These are phyloP conservation scores for Lasiosphaeriaceae sp. DNA, from an alignment of 495 filamentous ascomycete species.

Conservation along the genomic window DNA sequence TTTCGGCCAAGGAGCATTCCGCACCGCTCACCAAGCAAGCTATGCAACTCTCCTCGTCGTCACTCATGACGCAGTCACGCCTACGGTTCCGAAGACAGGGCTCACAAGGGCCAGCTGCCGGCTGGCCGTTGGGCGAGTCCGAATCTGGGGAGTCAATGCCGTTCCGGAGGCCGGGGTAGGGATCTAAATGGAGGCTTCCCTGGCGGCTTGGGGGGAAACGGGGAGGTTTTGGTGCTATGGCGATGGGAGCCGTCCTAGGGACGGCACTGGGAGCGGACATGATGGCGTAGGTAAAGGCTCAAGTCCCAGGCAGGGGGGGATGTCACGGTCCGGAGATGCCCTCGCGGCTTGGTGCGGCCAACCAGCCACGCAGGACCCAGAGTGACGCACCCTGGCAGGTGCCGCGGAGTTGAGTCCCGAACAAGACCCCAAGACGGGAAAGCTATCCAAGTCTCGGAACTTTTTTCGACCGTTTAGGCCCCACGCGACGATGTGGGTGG, in stretches of 20 bases:
- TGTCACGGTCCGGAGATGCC: constrained; percentile 16
- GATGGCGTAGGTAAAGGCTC: constrained; percentile 28
- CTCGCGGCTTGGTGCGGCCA: not conserved
- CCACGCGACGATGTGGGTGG: not conserved
- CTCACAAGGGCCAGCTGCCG: constrained; percentile 42
- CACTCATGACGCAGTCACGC: constrained; percentile 85
- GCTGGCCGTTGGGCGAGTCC: constrained; percentile 41
- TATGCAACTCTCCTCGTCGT: constrained; percentile 59
- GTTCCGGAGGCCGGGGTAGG: constrained; percentile 38
- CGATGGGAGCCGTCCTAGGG: constrained; percentile 53
- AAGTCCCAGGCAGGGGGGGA: constrained; percentile 4
- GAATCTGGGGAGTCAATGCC: constrained; percentile 49
- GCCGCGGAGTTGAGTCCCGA: constrained; percentile 5
- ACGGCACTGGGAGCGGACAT: constrained; percentile 48
- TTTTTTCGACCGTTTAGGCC: constrained; percentile 1
- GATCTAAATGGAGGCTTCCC: constrained; percentile 36
- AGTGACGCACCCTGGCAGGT: constrained; percentile 5
- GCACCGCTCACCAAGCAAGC: constrained; percentile 59
- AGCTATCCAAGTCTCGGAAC: not conserved
- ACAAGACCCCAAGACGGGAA: not conserved
- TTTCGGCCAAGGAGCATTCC: constrained; percentile 62
- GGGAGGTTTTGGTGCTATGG: constrained; percentile 52
- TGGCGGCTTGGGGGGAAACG: constrained; percentile 41
- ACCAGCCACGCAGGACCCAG: not conserved
- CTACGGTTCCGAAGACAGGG: constrained; percentile 72